Percentiles rank a stretch among this genome's conserved stretches.
Conservation (phyloP, 257 asterid genomes). For the Solanum pennellii region DNA sequence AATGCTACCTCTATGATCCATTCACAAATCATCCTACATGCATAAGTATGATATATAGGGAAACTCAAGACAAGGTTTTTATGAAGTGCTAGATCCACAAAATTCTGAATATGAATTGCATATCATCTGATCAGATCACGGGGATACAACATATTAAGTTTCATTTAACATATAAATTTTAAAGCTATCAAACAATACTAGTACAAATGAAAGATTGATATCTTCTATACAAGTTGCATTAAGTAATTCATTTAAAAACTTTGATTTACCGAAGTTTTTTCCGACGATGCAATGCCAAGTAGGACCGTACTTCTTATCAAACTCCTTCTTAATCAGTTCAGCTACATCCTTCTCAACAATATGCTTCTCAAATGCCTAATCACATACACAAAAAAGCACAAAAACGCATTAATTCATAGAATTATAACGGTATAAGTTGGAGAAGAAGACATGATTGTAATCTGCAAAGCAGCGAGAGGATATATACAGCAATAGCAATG, state of each 20-base stretch:
- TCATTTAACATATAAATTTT: neutral
- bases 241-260: neutral
- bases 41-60: neutral
- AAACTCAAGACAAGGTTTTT: neutral
- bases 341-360: slow-evolving; percentile 95
- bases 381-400: neutral
- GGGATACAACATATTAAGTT: neutral
- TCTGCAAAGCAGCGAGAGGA: slow-evolving; percentile 2
- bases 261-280: slow-evolving; percentile 74
- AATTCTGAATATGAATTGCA: neutral
- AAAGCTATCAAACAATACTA: neutral
- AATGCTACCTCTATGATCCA: neutral
- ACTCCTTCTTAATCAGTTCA: slow-evolving; percentile 87
- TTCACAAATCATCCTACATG: neutral
- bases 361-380: slow-evolving; percentile 81
- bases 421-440: neutral
- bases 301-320: slow-evolving; percentile 87
- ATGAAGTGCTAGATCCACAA: neutral
- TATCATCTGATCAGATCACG: neutral
- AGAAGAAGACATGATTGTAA: neutral
- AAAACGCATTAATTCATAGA: neutral
- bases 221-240: neutral
- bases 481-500: slow-evolving; percentile 68
- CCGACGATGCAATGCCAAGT: slow-evolving; percentile 99
- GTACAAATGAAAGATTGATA: neutral